Evolutionary conservation across 2,329 filamentous ascomycete genomes (phyloP).

Genomic region (Cladosporium austrohemisphaericum): DNA sequence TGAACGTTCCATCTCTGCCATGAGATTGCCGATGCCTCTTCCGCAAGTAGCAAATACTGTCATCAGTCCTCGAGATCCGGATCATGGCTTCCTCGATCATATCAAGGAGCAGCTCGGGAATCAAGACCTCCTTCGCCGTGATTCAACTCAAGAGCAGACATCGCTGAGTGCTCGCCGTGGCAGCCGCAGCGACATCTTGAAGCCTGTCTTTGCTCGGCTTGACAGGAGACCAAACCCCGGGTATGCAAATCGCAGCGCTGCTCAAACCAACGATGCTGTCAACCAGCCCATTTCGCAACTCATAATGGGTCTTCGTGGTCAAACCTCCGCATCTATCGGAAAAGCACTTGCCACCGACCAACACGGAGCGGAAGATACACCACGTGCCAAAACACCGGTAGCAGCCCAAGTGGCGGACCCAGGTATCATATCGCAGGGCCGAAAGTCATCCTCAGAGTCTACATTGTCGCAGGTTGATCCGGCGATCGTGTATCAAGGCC

Average conservation of each 20-base stretch:
- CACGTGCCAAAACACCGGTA: too few species aligned
- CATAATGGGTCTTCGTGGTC: conserved; percentile 10
- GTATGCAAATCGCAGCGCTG: too few species aligned
- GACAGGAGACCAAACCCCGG: neutral
- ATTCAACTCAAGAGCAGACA: neutral
- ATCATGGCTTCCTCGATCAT: conserved; percentile 21
- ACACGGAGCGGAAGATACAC: too few species aligned
- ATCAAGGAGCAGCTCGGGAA: conserved; percentile 20
- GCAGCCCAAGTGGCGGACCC: too few species aligned
- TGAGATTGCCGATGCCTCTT: conserved; percentile 10
- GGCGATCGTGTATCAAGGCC: neutral
- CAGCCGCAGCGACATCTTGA: neutral
- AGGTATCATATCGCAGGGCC: too few species aligned
- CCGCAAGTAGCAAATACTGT: conserved; percentile 22
- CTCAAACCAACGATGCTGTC: neutral
- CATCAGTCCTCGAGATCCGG: conserved; percentile 20
- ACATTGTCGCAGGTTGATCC: neutral
- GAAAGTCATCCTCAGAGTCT: too few species aligned
- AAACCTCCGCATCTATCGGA: conserved; percentile 9
- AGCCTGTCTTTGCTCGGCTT: conserved; percentile 1
- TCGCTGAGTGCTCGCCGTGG: neutral
- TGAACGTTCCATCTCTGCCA: neutral
- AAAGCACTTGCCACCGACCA: neutral
- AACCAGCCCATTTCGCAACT: conserved; percentile 1
- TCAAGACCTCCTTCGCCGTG: conserved; percentile 2